Conservation (phyloP, 2,329 filamentous ascomycete genomes). For the Aspergillus fumigatus region DNA sequence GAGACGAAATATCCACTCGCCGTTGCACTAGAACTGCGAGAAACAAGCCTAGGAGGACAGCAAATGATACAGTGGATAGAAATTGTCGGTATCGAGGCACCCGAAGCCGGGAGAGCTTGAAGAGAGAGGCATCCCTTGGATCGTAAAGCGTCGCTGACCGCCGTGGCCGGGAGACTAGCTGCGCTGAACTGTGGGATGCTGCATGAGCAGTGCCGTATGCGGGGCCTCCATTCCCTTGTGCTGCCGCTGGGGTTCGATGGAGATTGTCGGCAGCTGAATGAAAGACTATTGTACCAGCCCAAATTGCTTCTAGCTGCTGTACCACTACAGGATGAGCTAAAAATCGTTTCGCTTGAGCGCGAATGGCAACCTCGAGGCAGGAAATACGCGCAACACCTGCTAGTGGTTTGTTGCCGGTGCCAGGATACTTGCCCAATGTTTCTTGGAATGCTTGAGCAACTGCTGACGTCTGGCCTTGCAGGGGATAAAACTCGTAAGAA, state of each 20-base stretch:
- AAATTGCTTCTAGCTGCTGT: slow-evolving; percentile 93
- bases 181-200: slow-evolving; percentile 8
- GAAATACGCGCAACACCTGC: slow-evolving; percentile 71
- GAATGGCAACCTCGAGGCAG: slow-evolving; percentile 87
- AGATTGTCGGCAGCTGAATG: slow-evolving; percentile 82
- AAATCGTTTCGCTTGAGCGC: slow-evolving; percentile 87
- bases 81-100: slow-evolving; percentile 90
- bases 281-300: slow-evolving; percentile 93
- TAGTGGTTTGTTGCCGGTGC: slow-evolving; percentile 43
- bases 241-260: slow-evolving; percentile 57
- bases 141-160: slow-evolving; percentile 85
- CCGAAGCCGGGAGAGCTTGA: slow-evolving; percentile 85
- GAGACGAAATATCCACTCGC: slow-evolving; percentile 71
- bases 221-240: slow-evolving; percentile 18
- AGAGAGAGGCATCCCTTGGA: slow-evolving; percentile 79
- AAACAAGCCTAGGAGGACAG: slow-evolving; percentile 78
- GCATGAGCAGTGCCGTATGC: slow-evolving; percentile 23
- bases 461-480: slow-evolving; percentile 68
- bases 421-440: slow-evolving; percentile 28
- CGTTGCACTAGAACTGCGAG: slow-evolving; percentile 73
- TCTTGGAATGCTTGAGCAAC: slow-evolving; percentile 33
- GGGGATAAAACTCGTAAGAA: slow-evolving; percentile 90
- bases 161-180: slow-evolving; percentile 34
- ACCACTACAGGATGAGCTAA: slow-evolving; percentile 87
- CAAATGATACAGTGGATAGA: slow-evolving; percentile 81